phyloP scores from a whole-genome alignment of 345 rosid genomes.

The Lepidium aucheri region DNA sequence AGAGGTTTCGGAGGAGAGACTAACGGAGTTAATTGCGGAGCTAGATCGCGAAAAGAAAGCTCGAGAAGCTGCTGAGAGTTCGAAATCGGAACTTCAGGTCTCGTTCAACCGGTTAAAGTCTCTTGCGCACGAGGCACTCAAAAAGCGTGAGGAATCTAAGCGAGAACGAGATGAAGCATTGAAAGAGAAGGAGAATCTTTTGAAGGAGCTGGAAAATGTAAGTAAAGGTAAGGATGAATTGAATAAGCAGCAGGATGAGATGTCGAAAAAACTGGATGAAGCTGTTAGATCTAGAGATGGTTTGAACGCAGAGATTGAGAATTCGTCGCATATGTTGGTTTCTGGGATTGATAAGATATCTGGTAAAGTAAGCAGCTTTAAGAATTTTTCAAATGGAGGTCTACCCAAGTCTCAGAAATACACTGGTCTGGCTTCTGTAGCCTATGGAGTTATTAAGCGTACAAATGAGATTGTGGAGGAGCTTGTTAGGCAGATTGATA shows the following conservation, averaged over 20 bases:
- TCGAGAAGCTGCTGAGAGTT: conserved; percentile 66
- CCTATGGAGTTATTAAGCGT: conserved; percentile 86
- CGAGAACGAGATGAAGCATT: conserved; percentile 75
- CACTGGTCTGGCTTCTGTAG: conserved; percentile 64
- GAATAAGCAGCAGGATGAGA: conserved; percentile 46
- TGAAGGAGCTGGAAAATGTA: conserved; percentile 43
- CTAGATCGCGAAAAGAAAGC: conserved; percentile 87
- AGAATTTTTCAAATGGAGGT: conserved; percentile 64
- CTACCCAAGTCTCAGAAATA: conserved; percentile 83
- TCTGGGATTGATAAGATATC: conserved; percentile 95
- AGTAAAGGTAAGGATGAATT: conserved; percentile 45
- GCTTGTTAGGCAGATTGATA: conserved; percentile 66
- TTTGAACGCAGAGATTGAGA: conserved; percentile 69
- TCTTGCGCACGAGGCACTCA: conserved; percentile 78
- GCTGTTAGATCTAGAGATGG: conserved; percentile 49
- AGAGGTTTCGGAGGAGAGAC: conserved; percentile 39
- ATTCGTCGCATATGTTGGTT: conserved; percentile 74
- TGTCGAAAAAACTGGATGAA: conserved; percentile 50
- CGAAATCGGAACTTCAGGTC: conserved; percentile 56
- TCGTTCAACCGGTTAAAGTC: conserved; percentile 62
- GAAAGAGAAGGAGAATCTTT: conserved; percentile 52
- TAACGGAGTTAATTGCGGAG: conserved; percentile 62
- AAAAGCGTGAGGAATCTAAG: conserved; percentile 66
- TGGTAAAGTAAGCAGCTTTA: conserved; percentile 66
- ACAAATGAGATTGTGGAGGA: conserved; percentile 95